Evolutionary conservation across 2,329 filamentous ascomycete genomes (phyloP).

Genomic region (Dactylella cylindrospora): DNA sequence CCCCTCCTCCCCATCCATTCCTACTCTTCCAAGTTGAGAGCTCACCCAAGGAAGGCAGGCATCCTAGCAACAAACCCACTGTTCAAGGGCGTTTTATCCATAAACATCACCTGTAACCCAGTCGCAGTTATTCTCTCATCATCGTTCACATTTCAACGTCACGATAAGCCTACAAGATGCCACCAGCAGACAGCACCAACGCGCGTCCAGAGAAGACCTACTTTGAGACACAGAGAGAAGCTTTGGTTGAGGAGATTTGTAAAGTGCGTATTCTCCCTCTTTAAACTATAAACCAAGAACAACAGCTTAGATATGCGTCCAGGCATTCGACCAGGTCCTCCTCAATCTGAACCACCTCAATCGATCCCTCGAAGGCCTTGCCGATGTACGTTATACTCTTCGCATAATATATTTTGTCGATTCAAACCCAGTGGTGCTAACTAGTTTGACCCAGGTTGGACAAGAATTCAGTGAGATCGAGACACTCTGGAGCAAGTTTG

Average conservation of each 20-base stretch:
- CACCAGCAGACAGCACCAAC: constrained; percentile 18
- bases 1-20: background rate
- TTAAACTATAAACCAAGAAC: background rate
- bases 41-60: too few relatives aligned
- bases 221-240: constrained; percentile 39
- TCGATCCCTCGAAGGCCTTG: constrained; percentile 39
- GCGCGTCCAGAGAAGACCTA: constrained; percentile 35
- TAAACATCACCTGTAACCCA: background rate
- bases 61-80: too few relatives aligned
- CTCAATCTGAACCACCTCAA: constrained; percentile 43
- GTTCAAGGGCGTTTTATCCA: background rate
- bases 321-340: constrained; percentile 44
- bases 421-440: background rate
- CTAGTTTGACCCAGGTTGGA: constrained; percentile 15
- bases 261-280: constrained; percentile 10
- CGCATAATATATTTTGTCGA: background rate
- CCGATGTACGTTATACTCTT: constrained; percentile 22
- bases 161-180: constrained; percentile 27
- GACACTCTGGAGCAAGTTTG: constrained; percentile 42
- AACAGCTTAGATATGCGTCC: background rate
- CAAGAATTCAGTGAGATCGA: constrained; percentile 43
- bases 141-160: too few relatives aligned
- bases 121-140: too few relatives aligned
- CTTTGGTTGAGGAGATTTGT: constrained; percentile 41
- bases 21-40: background rate